Evolutionary conservation across 2,329 filamentous ascomycete species (phyloP).

Genomic region (Onygena corvina): DNA sequence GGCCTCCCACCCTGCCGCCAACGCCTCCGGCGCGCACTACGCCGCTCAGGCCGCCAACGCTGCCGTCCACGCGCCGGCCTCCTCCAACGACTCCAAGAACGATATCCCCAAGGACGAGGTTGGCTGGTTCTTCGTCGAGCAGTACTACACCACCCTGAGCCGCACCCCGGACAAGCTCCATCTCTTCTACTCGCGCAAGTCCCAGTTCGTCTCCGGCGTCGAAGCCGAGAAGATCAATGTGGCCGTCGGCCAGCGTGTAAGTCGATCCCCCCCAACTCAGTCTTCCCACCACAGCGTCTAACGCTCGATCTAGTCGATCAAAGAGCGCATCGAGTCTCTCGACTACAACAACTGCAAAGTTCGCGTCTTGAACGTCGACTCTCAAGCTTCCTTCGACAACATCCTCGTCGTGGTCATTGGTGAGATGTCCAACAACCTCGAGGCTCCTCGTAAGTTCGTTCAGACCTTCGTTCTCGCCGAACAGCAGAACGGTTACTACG

Average conservation of each 20-base stretch:
- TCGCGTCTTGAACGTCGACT: constrained; percentile 93
- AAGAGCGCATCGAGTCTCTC: constrained; percentile 83
- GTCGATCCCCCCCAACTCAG: constrained; percentile 25
- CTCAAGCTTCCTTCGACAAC: constrained; percentile 80
- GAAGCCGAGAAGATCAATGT: constrained; percentile 84
- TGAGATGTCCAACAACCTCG: constrained; percentile 88
- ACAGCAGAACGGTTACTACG: constrained; percentile 94
- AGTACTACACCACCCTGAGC: constrained; percentile 97
- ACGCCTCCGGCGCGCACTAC: constrained; percentile 21
- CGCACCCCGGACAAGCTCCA: constrained; percentile 86
- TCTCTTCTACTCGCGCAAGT: constrained; percentile 92
- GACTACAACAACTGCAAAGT: constrained; percentile 98
- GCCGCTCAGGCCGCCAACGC: constrained; percentile 28
- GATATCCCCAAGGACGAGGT: constrained; percentile 74
- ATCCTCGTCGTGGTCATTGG: constrained; percentile 98
- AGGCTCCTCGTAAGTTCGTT: constrained; percentile 86
- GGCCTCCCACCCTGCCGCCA: constrained; percentile 25
- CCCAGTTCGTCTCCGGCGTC: constrained; percentile 82
- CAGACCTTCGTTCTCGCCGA: constrained; percentile 96
- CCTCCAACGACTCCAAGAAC: constrained; percentile 30
- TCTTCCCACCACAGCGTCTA: neutral
- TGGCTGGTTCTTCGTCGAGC: constrained; percentile 98
- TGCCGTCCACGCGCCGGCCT: constrained; percentile 28
- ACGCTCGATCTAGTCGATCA: constrained; percentile 56
- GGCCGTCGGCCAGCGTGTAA: constrained; percentile 74